phyloP scores from a whole-genome alignment of 1,284 basidiomycete genomes.

The Rhodotorula glutinis region DNA sequence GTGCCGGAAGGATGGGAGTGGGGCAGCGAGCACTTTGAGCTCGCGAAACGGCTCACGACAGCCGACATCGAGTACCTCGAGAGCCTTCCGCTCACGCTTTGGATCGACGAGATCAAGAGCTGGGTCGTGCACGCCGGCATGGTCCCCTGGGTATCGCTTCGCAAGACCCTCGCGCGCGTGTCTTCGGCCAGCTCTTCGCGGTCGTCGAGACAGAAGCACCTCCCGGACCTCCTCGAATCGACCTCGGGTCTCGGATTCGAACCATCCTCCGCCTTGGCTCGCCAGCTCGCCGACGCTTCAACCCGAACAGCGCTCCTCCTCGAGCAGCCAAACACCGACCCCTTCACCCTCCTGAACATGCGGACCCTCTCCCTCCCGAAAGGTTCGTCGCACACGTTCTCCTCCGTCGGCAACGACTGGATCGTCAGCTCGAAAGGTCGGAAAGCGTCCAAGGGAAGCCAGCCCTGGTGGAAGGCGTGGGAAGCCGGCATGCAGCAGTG shows the following conservation, averaged over 20 bases:
- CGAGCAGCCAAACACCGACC: slow-evolving; percentile 31
- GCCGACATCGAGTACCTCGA: slow-evolving; percentile 66
- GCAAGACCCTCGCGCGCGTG: slow-evolving; percentile 9
- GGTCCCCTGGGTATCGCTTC: slow-evolving; percentile 7
- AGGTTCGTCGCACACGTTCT: not conserved
- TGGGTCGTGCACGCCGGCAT: slow-evolving; percentile 81
- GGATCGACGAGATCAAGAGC: slow-evolving; percentile 70
- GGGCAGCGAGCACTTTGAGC: slow-evolving; percentile 68
- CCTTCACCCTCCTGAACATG: slow-evolving; percentile 45
- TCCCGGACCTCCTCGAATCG: slow-evolving; percentile 11
- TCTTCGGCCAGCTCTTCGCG: not conserved
- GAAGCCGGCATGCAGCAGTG: slow-evolving; percentile 38
- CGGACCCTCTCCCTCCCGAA: slow-evolving; percentile 34
- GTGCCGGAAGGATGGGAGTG: slow-evolving; percentile 62
- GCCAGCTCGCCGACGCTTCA: slow-evolving; percentile 8
- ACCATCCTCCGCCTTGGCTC: slow-evolving; percentile 6
- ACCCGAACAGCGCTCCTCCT: slow-evolving; percentile 25
- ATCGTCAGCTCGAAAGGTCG: slow-evolving; percentile 19
- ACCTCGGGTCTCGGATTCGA: slow-evolving; percentile 13
- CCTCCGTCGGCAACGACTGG: slow-evolving; percentile 8
- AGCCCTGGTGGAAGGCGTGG: slow-evolving; percentile 40
- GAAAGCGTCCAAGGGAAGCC: slow-evolving; percentile 23
- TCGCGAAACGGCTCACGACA: slow-evolving; percentile 63
- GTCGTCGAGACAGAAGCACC: not conserved
- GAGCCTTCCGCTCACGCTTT: slow-evolving; percentile 66